Evolutionary conservation across 306 rosid genomes (phyloP).

Genomic region (Trifolium dubium): DNA sequence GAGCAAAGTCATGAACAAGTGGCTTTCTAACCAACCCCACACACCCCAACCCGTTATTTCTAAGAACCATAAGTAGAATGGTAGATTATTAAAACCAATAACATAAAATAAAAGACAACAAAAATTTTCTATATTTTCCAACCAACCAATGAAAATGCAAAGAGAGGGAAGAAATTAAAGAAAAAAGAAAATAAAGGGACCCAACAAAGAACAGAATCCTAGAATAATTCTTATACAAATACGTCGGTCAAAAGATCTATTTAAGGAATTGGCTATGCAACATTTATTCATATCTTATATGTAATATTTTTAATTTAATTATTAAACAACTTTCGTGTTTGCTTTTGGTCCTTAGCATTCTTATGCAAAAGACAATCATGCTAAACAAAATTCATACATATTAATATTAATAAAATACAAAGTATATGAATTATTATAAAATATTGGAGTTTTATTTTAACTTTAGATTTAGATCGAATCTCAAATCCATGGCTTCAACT

Average conservation of each 20-base stretch:
- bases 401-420: too few relatives aligned
- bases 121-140: background rate
- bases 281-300: background rate
- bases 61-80: constrained; percentile 35
- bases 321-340: background rate
- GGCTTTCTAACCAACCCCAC: constrained; percentile 15
- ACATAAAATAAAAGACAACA: background rate
- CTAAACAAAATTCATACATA: too few relatives aligned
- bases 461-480: constrained; percentile 27
- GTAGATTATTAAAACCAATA: constrained; percentile 15
- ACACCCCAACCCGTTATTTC: background rate
- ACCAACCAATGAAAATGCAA: constrained; percentile 37
- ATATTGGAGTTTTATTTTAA: constrained; percentile 1
- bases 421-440: too few relatives aligned
- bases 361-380: background rate
- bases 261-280: background rate
- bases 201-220: constrained; percentile 40
- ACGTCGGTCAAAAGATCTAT: background rate
- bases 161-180: background rate
- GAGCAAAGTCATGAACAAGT: constrained; percentile 3
- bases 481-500: constrained; percentile 44
- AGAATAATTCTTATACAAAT: constrained; percentile 30
- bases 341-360: background rate
- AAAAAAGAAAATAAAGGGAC: background rate
- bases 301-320: too few relatives aligned